These are phyloP conservation scores for Eucalyptus curtisii DNA, from an alignment of 345 rosid species.

Conservation along the genomic window DNA sequence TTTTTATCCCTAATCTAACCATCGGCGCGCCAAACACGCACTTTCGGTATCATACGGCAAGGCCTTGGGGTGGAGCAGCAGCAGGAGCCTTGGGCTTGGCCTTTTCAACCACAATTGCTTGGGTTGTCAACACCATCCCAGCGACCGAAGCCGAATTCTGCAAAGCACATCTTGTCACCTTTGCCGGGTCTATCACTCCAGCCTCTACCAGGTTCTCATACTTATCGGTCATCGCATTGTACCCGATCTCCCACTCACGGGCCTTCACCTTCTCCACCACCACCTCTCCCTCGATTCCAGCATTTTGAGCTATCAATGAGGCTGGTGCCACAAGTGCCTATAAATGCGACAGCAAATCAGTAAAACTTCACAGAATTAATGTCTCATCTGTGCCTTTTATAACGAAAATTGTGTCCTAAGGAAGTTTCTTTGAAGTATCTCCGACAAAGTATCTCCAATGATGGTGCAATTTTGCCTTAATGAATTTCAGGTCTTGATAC, in stretches of 20 bases:
- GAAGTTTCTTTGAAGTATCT: background rate
- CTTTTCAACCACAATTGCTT: conserved; percentile 94
- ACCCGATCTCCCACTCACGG: conserved; percentile 87
- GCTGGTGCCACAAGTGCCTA: conserved; percentile 92
- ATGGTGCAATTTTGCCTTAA: background rate
- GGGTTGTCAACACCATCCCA: conserved; percentile 96
- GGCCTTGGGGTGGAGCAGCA: conserved; percentile 53
- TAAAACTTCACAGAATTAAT: background rate
- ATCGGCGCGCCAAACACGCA: background rate
- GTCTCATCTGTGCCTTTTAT: background rate
- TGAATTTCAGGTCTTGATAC: background rate
- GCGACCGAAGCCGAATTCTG: conserved; percentile 96
- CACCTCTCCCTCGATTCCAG: conserved; percentile 94
- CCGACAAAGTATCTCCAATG: background rate
- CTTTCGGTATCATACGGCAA: conserved; percentile 17
- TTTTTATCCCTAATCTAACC: background rate
- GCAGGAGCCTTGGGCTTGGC: conserved; percentile 51
- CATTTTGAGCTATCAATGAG: conserved; percentile 85
- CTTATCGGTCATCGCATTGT: conserved; percentile 86
- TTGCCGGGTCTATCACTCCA: conserved; percentile 93
- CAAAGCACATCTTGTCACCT: conserved; percentile 87
- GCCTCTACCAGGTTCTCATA: conserved; percentile 82
- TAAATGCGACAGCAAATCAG: background rate
- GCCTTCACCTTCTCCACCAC: conserved; percentile 73
- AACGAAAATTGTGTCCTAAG: background rate